Evolutionary conservation across 2,329 filamentous ascomycete species (phyloP), one percentile per base, ranked within the genome.

Genomic region (Fusarium tjaetaba): DNA sequence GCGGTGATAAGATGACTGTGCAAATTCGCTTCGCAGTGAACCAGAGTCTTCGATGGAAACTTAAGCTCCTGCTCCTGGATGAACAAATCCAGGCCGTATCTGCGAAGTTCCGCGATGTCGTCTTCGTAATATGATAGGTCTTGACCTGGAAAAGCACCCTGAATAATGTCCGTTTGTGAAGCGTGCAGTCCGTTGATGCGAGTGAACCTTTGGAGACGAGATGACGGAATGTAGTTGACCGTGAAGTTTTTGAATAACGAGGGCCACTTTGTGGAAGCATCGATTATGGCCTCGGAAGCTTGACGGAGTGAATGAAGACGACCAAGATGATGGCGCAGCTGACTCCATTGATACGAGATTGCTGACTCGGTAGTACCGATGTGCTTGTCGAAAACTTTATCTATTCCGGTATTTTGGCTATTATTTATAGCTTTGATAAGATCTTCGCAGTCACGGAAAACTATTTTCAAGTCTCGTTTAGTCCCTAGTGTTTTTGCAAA

Each of bases 241-340:
- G 43, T 63, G 18, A 63, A 59, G 28, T 59, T 28, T n/a, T 59
- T 63, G 52, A 63, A 63, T 16, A 63, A 24, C 14, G 2, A 18
- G 28, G 52, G 52, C 61, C 61, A 63, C 34, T 42, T 22, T 42
- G 7, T 42, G 14, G 16, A 63, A 36, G 52, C 61, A 4, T 59
- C 22, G 4, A 63, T 38, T 36, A 63, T 49, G 14, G 28, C 13
- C 34, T 58, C 52, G 9, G 61, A 63, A 15, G 61, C 61, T 34
- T 63, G 61, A 9, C 61, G 61, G 24, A 63, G 28, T 22, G 61
- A 63, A 59, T 41, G 61, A 24, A 63, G 53, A 15, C 61, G 61
- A 4, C 61, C 61, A 36, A 63, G 61, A 38, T 63, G 28, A 42
- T 63, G 61, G 7, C 61, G 61, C 26, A 63, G 24, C 26, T 63